Conservation (phyloP, 2,329 filamentous ascomycete genomes). For the Albifimbria verrucaria region DNA sequence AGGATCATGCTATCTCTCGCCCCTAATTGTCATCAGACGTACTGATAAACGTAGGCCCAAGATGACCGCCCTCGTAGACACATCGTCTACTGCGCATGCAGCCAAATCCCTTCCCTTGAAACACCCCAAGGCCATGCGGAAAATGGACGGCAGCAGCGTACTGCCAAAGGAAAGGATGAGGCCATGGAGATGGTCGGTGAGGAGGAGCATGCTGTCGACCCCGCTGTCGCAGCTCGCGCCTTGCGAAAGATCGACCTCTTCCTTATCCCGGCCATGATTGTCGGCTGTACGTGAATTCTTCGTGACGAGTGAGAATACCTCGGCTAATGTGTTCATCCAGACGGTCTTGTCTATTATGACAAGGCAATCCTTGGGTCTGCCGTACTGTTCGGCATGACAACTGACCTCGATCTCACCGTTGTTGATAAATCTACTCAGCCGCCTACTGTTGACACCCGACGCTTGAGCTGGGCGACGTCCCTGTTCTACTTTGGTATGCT, state of each 20-base stretch:
- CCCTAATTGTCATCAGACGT: not conserved
- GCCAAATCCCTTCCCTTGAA: not conserved
- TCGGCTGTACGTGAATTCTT: conserved; percentile 38
- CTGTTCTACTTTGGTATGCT: conserved; percentile 82
- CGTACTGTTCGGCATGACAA: conserved; percentile 72
- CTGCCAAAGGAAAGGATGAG: conserved; percentile 23
- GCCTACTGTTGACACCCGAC: conserved; percentile 59
- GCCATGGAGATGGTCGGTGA: conserved; percentile 56
- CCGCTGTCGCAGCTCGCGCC: conserved; percentile 50
- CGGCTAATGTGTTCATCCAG: not conserved
- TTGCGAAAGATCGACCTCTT: conserved; percentile 65
- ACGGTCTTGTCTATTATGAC: conserved; percentile 32
- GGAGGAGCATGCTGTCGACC: conserved; percentile 50
- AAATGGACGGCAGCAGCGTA: not conserved
- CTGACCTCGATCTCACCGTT: conserved; percentile 59
- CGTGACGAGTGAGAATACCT: not conserved
- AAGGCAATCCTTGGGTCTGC: conserved; percentile 72
- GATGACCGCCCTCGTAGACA: not conserved
- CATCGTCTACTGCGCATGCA: not conserved
- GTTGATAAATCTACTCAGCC: conserved; percentile 41
- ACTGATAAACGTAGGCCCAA: not conserved
- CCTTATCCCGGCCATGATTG: conserved; percentile 64
- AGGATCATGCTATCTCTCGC: not conserved
- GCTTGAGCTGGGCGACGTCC: conserved; percentile 73
- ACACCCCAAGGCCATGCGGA: not conserved